Conservation (phyloP, 2,329 filamentous ascomycete genomes). For the Hortaea werneckii region DNA sequence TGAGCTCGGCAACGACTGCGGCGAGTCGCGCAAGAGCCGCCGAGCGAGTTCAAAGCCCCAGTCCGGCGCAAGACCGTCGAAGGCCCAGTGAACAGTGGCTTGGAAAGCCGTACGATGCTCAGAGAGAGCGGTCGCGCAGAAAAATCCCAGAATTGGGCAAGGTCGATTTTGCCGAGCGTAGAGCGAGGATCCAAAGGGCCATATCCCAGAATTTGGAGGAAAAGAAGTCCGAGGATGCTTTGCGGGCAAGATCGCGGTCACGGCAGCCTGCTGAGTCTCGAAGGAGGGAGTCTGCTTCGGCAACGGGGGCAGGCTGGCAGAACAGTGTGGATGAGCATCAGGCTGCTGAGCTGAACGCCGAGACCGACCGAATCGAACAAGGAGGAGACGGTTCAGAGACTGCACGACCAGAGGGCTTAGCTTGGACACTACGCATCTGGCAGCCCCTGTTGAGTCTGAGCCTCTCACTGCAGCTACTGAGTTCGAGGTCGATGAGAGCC, state of each 20-base stretch:
- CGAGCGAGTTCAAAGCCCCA: constrained; percentile 41
- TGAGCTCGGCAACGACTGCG: constrained; percentile 63
- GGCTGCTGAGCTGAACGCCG: constrained; percentile 5
- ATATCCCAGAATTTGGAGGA: constrained; percentile 77
- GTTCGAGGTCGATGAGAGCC: constrained; percentile 48
- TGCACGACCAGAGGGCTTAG: constrained; percentile 13
- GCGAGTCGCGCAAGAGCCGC: constrained; percentile 57
- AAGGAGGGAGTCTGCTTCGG: neutral
- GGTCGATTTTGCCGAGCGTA: constrained; percentile 74
- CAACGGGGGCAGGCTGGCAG: neutral
- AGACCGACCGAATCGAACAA: constrained; percentile 5
- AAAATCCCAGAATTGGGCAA: constrained; percentile 55
- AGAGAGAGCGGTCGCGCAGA: constrained; percentile 32
- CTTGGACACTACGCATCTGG: constrained; percentile 15
- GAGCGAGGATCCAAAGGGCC: constrained; percentile 72
- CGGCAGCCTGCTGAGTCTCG: constrained; percentile 5
- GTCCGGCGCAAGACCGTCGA: constrained; percentile 26
- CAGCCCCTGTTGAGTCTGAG: constrained; percentile 12
- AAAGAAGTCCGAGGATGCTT: constrained; percentile 38
- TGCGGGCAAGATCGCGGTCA: constrained; percentile 9
- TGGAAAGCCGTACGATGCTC: constrained; percentile 74
- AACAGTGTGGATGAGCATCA: constrained; percentile 7
- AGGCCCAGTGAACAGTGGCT: constrained; percentile 46
- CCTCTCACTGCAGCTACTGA: constrained; percentile 30
- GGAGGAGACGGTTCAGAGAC: neutral